Evolutionary conservation across 768 basidiomycete genomes (phyloP).

Genomic region (Hirschioporus abietinus): DNA sequence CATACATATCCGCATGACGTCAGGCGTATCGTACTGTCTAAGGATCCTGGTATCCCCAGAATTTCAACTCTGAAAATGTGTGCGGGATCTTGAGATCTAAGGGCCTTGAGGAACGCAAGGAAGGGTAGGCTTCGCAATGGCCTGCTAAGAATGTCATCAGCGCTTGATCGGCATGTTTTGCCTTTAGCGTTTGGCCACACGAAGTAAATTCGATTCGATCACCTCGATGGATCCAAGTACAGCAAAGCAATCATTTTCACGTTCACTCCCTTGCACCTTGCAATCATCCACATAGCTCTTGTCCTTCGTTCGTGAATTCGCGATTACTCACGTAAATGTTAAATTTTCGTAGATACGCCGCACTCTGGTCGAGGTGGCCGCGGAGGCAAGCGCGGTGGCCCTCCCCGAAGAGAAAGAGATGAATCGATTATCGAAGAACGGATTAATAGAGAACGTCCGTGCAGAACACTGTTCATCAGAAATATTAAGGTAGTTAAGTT

Average conservation of each 20-base stretch:
- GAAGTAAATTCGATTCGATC: not conserved
- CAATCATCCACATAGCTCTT: not conserved
- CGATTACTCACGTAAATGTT: not conserved
- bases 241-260: not conserved
- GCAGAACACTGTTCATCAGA: slow-evolving; percentile 93
- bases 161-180: not conserved
- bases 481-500: slow-evolving; percentile 77
- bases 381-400: slow-evolving; percentile 37
- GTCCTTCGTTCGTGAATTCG: not conserved
- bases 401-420: slow-evolving; percentile 68
- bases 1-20: not conserved
- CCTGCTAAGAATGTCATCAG: not conserved
- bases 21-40: too few species aligned
- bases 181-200: not conserved
- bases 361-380: slow-evolving; percentile 26
- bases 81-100: not conserved
- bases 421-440: slow-evolving; percentile 92
- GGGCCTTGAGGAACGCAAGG: not conserved
- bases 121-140: not conserved
- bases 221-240: not conserved
- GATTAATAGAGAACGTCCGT: slow-evolving; percentile 89
- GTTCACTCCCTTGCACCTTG: not conserved
- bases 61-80: not conserved
- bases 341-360: not conserved
- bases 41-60: not conserved